phyloP scores from a whole-genome alignment of 495 filamentous ascomycete species.

The Penicillium tannophilum region DNA sequence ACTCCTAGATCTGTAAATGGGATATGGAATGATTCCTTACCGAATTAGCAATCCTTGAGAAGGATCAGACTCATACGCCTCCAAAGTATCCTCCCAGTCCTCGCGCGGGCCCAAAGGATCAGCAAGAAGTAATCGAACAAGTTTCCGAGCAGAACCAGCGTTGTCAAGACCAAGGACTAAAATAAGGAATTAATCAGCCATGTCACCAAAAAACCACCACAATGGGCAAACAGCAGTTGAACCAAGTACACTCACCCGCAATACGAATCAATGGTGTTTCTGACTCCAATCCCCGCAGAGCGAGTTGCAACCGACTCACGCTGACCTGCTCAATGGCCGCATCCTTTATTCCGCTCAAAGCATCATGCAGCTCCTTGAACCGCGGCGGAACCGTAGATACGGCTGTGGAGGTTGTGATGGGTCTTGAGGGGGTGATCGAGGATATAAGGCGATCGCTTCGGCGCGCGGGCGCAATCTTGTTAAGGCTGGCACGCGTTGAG shows the following conservation, averaged over 20 bases:
- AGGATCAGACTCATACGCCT: slow-evolving; percentile 45
- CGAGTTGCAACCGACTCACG: slow-evolving; percentile 76
- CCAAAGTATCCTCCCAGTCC: slow-evolving; percentile 71
- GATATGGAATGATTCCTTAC: slow-evolving; percentile 32
- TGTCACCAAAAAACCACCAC: not conserved
- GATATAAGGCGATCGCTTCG: slow-evolving; percentile 11
- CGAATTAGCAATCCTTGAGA: slow-evolving; percentile 59
- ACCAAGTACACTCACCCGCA: slow-evolving; percentile 49
- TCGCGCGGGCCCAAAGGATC: slow-evolving; percentile 70
- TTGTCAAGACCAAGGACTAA: slow-evolving; percentile 57
- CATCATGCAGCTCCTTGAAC: slow-evolving; percentile 58
- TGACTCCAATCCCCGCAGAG: slow-evolving; percentile 73
- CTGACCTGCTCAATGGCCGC: slow-evolving; percentile 67
- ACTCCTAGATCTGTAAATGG: not conserved
- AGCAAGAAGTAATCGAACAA: slow-evolving; percentile 72
- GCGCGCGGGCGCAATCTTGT: slow-evolving; percentile 15
- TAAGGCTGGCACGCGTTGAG: slow-evolving; percentile 30
- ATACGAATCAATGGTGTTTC: slow-evolving; percentile 67
- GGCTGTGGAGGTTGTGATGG: slow-evolving; percentile 30
- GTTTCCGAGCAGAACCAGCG: slow-evolving; percentile 52
- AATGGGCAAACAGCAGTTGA: not conserved
- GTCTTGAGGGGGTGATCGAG: slow-evolving; percentile 8
- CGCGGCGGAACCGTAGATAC: slow-evolving; percentile 32
- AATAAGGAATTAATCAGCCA: slow-evolving; percentile 4
- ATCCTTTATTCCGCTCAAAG: slow-evolving; percentile 62